A percentile compares a stretch with the other conserved stretches of the same genome.
Conservation (phyloP, 2,329 filamentous ascomycete species). For the Blastomyces parvus region DNA sequence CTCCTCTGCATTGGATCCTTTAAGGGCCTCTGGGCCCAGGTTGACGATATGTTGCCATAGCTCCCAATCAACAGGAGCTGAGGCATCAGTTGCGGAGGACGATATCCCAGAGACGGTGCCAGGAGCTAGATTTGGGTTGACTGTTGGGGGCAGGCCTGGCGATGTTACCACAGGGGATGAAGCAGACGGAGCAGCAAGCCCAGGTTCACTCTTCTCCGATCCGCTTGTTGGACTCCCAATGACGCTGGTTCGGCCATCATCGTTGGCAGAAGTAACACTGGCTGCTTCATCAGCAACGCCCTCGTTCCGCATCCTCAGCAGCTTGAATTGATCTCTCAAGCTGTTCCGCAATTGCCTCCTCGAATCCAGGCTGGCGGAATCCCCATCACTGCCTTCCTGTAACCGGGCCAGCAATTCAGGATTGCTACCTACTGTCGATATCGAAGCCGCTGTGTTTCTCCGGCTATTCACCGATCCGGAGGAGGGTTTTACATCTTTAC, state of each 20-base stretch:
- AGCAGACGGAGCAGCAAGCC: constrained; percentile 20
- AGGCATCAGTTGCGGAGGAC: constrained; percentile 55
- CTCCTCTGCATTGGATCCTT: constrained; percentile 78
- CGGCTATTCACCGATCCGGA: constrained; percentile 43
- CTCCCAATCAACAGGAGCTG: constrained; percentile 87
- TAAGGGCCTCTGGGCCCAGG: constrained; percentile 80
- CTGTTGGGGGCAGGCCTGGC: constrained; percentile 46
- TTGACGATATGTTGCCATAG: constrained; percentile 95
- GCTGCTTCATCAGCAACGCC: constrained; percentile 51
- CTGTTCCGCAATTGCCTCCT: constrained; percentile 50
- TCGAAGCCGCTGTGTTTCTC: constrained; percentile 70
- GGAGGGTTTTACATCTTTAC: constrained; percentile 49
- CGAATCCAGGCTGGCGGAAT: constrained; percentile 40
- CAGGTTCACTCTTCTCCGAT: constrained; percentile 39
- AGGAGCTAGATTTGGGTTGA: constrained; percentile 65
- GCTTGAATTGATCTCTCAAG: constrained; percentile 68
- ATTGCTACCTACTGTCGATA: constrained; percentile 69
- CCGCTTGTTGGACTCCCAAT: constrained; percentile 41
- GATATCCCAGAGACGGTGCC: constrained; percentile 77
- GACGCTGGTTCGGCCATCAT: constrained; percentile 34
- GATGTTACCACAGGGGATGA: constrained; percentile 18
- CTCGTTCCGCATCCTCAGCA: constrained; percentile 66
- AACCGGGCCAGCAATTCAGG: constrained; percentile 67
- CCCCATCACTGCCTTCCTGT: constrained; percentile 56
- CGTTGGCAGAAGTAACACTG: constrained; percentile 37